Base-by-base conservation (phyloP, 805 yeast genomes). In the Lachancea fermentati region DNA sequence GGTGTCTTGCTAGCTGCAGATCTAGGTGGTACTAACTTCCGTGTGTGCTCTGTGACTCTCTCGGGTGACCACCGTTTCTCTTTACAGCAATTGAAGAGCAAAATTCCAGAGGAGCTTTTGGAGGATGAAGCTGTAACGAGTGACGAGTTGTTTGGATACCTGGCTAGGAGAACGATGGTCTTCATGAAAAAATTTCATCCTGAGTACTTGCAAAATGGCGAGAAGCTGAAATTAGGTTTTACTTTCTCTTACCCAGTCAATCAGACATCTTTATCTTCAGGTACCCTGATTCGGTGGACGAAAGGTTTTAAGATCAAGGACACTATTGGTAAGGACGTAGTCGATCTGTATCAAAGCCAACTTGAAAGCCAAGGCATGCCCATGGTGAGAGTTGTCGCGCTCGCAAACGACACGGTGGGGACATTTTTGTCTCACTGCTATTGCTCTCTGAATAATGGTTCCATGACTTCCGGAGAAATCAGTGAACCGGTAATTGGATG, bases 331-430 rank as follows among this genome's bases (percentile, higher is more conserved):
- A 69, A 80, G 56, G 97, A 91, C 59, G 83, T 93, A 32, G 93
- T 85, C 37, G 68, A 67, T 33, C 63, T 79, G 34, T 72, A 87
- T 46, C 97, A 93, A 63, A 59, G 62, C 9, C 83, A 85, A 43
- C 55, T 91, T 34, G 82, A 85, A 51, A 54, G 49, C 3, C 70
- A 74, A 30, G 70, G 76, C 0, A 66, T 79, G 30, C 83, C 85
- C 7, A 52, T 52, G 49, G 86, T 86, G 29, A 58, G 65, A 28
- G 85, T 89, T 32, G 87, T 83, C 13, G 97, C 97, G 1, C 72
- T 93, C 44, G 94, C 96, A 19, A 91, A 91, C 61, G 98, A 91
- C 60, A 93, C 97, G 1, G 96, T 88, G 13, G 97, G 98, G 32
- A 89, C 97, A 9, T 72, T 91, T 46, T 69, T 91, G 57, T 81